Base-by-base conservation (phyloP, 495 filamentous ascomycete species). In the Aspergillus sclerotiicarbonarius region DNA sequence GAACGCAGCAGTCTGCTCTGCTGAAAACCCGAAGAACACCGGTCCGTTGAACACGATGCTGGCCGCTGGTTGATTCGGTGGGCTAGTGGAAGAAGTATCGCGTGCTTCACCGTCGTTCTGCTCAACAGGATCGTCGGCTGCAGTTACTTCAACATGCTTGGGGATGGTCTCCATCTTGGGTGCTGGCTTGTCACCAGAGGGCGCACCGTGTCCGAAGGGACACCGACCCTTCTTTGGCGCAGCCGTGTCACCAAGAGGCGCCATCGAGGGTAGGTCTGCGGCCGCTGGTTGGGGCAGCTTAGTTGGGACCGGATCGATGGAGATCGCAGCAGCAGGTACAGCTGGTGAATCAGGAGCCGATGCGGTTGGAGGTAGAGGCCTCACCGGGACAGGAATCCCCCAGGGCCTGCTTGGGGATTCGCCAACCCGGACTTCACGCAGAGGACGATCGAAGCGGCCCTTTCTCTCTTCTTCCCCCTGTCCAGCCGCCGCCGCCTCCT, bases 351-450 rank as follows among this genome's bases (percentile, higher is more conserved):
- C 49, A 41, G 75, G 71, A 12, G 47, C 25, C 18, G 25, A 50
- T 16, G 47, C 16, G 25, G 25, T 50, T 6, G 29, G 18, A 32
- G 47, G 47, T 16, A 50, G 13, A 29, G 47, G 47, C 29, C 25
- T 50, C 5, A 81, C 63, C 0, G 90, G 92, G 1, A 96, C 87
- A 16, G 80, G 80, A 35, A 96, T 93, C 2, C 92, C 92, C 92
- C 92, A 96, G 29, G 92, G 92, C 25, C 91, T 81, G 67, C 87
- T 93, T 33, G 92, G 92, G 32, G 89, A 92, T 68, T 96, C 92
- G 16, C 92, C 92, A 21, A 96, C 83, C 7, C 92, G 79, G 13
- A 96, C 82, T 58, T 95, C 92, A 59, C 90, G 86, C 47, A 96
- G 63, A 3, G 87, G 84, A 43, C 92, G 82, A 62, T 95, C 90